Percentiles rank a stretch among this genome's conserved stretches.
phyloP scores from a whole-genome alignment of 306 rosid species.

The Rosa rugosa region DNA sequence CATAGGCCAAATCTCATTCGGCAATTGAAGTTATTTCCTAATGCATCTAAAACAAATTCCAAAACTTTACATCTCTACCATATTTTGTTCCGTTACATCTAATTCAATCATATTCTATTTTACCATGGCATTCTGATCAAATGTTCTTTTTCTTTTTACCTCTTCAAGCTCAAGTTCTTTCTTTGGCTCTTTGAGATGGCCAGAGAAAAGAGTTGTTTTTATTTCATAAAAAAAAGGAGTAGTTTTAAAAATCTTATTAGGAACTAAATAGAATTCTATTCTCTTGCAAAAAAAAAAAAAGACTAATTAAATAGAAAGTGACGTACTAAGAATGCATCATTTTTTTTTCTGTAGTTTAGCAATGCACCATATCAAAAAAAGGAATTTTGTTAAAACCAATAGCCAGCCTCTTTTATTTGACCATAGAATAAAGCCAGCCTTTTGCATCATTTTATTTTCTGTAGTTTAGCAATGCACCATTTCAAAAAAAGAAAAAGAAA shows the following conservation, averaged over 20 bases:
- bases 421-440: neutral
- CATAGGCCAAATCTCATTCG: neutral
- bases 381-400: neutral
- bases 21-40: neutral
- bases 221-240: neutral
- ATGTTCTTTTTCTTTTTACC: neutral
- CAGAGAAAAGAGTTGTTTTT: neutral
- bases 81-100: too few species aligned
- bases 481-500: too few species aligned
- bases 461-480: too few species aligned
- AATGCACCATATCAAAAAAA: too few species aligned
- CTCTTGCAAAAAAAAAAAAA: too few species aligned
- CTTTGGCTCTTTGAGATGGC: neutral
- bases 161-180: neutral
- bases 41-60: neutral
- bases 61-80: neutral
- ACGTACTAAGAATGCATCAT: neutral
- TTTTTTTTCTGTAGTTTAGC: too few species aligned
- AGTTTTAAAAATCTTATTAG: neutral
- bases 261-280: neutral
- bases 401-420: neutral
- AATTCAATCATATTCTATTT: neutral
- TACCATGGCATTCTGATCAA: too few species aligned
- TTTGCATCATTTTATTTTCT: neutral
- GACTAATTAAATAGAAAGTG: neutral